phyloP scores from a whole-genome alignment of 2,329 filamentous ascomycete genomes.

The Pseudogymnoascus sp. region DNA sequence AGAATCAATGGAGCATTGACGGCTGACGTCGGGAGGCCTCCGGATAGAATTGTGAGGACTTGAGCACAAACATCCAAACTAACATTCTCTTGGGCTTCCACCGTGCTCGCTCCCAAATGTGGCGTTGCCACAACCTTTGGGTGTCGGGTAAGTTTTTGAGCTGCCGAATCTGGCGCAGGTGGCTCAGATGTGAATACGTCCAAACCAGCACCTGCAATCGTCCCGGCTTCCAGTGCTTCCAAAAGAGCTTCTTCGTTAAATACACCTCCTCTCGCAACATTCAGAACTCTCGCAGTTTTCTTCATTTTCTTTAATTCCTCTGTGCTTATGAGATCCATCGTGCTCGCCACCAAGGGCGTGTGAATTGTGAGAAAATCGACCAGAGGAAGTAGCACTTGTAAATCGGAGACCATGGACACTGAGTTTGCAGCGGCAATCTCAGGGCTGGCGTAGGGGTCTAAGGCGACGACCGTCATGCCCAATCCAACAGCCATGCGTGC shows the following conservation, averaged over 20 bases:
- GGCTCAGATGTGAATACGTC: slow-evolving; percentile 77
- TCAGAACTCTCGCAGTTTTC: slow-evolving; percentile 63
- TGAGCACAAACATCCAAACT: slow-evolving; percentile 77
- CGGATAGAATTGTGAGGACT: slow-evolving; percentile 63
- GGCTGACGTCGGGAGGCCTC: slow-evolving; percentile 65
- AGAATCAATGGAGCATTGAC: slow-evolving; percentile 78
- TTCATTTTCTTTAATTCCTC: slow-evolving; percentile 66
- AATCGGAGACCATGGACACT: slow-evolving; percentile 51
- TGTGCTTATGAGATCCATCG: slow-evolving; percentile 63
- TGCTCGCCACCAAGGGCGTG: slow-evolving; percentile 70
- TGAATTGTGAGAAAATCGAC: slow-evolving; percentile 76
- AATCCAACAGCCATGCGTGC: slow-evolving; percentile 71
- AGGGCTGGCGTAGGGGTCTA: slow-evolving; percentile 70
- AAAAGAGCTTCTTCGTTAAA: slow-evolving; percentile 70
- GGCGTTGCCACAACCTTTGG: slow-evolving; percentile 69
- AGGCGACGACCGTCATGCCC: slow-evolving; percentile 66
- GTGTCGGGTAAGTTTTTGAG: slow-evolving; percentile 57
- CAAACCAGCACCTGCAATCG: slow-evolving; percentile 68
- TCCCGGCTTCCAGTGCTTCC: slow-evolving; percentile 59
- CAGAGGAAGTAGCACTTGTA: slow-evolving; percentile 54
- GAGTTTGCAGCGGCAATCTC: slow-evolving; percentile 63
- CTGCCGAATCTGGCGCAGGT: slow-evolving; percentile 49
- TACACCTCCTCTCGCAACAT: slow-evolving; percentile 72
- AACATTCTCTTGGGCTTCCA: slow-evolving; percentile 79
- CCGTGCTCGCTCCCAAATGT: slow-evolving; percentile 70